Percentiles rank a stretch among this genome's conserved stretches.
phyloP scores from a whole-genome alignment of 2,329 filamentous ascomycete genomes.

The Monilinia polystroma region DNA sequence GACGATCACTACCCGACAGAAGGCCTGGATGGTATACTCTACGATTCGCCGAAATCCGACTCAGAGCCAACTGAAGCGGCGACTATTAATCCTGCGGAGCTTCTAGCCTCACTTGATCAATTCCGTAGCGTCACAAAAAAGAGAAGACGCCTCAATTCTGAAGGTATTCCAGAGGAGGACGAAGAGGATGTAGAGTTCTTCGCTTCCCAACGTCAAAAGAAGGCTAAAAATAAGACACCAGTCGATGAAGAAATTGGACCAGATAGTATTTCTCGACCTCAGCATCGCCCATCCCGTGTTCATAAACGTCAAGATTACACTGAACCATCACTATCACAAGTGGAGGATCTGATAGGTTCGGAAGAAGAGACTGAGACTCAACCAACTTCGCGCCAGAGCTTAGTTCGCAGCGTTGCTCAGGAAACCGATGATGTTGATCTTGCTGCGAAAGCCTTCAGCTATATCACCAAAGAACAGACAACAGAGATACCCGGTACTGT shows the following conservation, averaged over 20 bases:
- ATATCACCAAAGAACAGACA: constrained; percentile 23
- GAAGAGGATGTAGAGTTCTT: constrained; percentile 36
- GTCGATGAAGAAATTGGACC: constrained; percentile 9
- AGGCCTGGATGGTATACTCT: constrained; percentile 38
- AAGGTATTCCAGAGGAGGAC: constrained; percentile 27
- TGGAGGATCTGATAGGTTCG: constrained; percentile 26
- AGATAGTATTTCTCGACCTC: constrained; percentile 20
- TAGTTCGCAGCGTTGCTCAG: constrained; percentile 10
- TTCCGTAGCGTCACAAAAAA: constrained; percentile 29
- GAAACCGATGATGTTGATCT: constrained; percentile 28
- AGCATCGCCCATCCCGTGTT: constrained; percentile 29
- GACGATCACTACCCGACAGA: constrained; percentile 38
- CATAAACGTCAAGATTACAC: constrained; percentile 30
- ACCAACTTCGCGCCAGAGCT: constrained; percentile 8
- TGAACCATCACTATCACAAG: constrained; percentile 32
- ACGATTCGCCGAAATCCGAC: constrained; percentile 34
- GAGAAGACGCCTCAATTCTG: constrained; percentile 26
- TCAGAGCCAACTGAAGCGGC: constrained; percentile 23
- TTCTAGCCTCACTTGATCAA: constrained; percentile 29
- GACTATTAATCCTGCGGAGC: constrained; percentile 34
- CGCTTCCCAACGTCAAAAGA: constrained; percentile 33
- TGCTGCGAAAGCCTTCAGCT: constrained; percentile 31
- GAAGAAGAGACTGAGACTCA: constrained; percentile 3
- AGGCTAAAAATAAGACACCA: constrained; percentile 28
- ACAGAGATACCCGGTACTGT: neutral